Evolutionary conservation across 768 basidiomycete genomes (phyloP), one percentile per base, ranked within the genome.

Genomic region (Amanita phalloides): DNA sequence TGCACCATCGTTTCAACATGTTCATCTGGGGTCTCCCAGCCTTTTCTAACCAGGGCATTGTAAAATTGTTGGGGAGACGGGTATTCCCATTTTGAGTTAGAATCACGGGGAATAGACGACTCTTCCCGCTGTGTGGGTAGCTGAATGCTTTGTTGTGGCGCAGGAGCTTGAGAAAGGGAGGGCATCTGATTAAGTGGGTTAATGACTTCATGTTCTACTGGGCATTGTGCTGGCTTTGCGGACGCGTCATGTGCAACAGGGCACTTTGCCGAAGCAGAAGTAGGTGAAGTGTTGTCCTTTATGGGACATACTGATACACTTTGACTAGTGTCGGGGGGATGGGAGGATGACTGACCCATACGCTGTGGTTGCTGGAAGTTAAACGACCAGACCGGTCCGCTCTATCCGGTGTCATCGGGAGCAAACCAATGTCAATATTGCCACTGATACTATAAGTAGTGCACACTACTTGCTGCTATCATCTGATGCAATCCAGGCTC

Each of bases 31-130:
- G 96, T 95, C 67, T 95, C 93, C 88, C 89, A 92, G 2, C 96
- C 96, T 64, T 99, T 99, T 55, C 92, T 72, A 8, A 90, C 90
- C 11, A 99, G 76, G 0, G 95, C 95, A 66, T 98, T 98, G 66
- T 97, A 94, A 63, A 98, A 97, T 65, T 97, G 94, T 66, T 98
- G 95, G 8, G 94, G 91, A 2, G 87, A 91, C 2, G 95, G 95
- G 67, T 98, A 98, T 63, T 96, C 93, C 95, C 95, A 97, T 43
- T 72, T 77, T 9, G 62, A 65, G 1, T 66, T 62, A 3, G 61
- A 58, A 51, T 81, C 71, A 46, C 93, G 82, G 4, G 91, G 92
- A 62, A 99, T 99, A 2, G 91, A 84, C 0, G 92, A 95, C 46
- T 76, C 73, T 4, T 77, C 82, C 56, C 95, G 81, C 14, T 80